Evolutionary conservation across 2,329 filamentous ascomycete species (phyloP), one percentile per base, ranked within the genome.

Genomic region (Didymella sp.): DNA sequence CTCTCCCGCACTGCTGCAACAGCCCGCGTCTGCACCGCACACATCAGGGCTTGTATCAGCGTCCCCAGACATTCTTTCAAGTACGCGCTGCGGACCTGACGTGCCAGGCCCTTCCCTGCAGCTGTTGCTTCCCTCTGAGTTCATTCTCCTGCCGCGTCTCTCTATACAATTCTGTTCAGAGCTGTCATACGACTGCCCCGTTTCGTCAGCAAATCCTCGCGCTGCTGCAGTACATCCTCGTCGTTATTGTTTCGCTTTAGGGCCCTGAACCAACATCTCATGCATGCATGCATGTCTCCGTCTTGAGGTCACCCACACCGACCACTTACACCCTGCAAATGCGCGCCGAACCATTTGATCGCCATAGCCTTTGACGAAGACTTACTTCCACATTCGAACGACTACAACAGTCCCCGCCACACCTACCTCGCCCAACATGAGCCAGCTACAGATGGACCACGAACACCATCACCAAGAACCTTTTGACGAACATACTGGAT

Each of bases 371-470:
- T 65, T 70, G 64, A 71, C 68, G 63, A 61, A 70, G 64, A 51
- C 46, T 54, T 53, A 60, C 67, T 69, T 62, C 62, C 59, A 61
- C 58, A 49, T 63, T 61, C 62, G 67, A 46, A 66, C 67, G 50
- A 60, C 63, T 63, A 57, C 63, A 61, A 38, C 28, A 50, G 58
- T 51, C 61, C 56, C 49, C 59, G 28, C 55, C 44, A 54, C 62
- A 58, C 59, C 51, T 58, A 61, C 47, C 41, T 59, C 58, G 52
- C 56, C 53, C 63, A 67, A 67, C 67, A 77, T 77, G 74, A 77
- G 73, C 68, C 74, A 76, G 61, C 67, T 77, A 65, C 73, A 74
- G 58, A 77, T 77, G 73, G 75, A 77, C 62, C 74, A 76, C 68
- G 74, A 77, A 38, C 71, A 76, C 51, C 68, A 68, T 35, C 66